A percentile compares a stretch with the other conserved stretches of the same genome.
Evolutionary conservation across 345 rosid species (phyloP).

Genomic region (Eucalyptus pauciflora): DNA sequence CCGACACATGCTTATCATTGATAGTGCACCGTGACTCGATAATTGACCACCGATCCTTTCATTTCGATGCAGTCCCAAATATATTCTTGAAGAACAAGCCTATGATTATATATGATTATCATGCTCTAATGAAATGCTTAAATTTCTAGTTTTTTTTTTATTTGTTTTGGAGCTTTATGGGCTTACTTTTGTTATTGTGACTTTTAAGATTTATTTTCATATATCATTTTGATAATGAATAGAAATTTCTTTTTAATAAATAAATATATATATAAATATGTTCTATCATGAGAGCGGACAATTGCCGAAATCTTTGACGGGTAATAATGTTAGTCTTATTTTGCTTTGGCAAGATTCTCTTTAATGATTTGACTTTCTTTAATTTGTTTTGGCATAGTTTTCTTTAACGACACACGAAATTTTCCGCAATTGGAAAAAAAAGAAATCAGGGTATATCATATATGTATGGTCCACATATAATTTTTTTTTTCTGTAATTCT

Average conservation of each 20-base stretch:
- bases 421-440: not conserved
- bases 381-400: not conserved
- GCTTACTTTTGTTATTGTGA: too few relatives aligned
- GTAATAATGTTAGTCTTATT: not conserved
- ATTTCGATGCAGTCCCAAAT: rapidly evolving
- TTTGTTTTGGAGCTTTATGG: too few relatives aligned
- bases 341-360: not conserved
- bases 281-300: not conserved
- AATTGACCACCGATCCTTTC: rapidly evolving
- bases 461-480: not conserved
- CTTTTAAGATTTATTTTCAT: too few relatives aligned
- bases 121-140: rapidly evolving
- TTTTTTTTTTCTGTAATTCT: not conserved
- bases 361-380: not conserved
- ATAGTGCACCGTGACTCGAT: too few relatives aligned
- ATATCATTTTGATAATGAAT: too few relatives aligned
- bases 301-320: not conserved
- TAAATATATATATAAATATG: not conserved
- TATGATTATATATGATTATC: rapidly evolving
- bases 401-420: not conserved
- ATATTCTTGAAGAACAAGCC: too few relatives aligned
- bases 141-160: too few relatives aligned
- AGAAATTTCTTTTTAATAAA: too few relatives aligned
- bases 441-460: not conserved
- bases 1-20: too few relatives aligned